Evolutionary conservation across 1,139 yeast genomes (phyloP).

Genomic region (Groenewaldozyma auringiensis): DNA sequence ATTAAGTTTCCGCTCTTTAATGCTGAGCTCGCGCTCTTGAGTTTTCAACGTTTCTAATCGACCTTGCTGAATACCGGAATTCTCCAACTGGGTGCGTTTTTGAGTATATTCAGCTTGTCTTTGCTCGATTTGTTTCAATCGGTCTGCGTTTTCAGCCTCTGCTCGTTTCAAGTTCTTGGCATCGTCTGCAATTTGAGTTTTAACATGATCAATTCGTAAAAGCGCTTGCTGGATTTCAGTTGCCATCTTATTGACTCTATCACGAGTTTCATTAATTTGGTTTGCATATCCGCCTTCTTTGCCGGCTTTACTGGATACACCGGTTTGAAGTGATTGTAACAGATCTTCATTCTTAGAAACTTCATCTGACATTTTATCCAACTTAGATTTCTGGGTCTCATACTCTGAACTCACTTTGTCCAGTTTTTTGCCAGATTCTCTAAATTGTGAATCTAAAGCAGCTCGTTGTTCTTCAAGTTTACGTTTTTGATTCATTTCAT

Average conservation of each 20-base stretch:
- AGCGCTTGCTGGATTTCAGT: slow-evolving; percentile 54
- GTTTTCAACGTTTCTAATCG: slow-evolving; percentile 41
- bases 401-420: slow-evolving; percentile 29
- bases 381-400: slow-evolving; percentile 37
- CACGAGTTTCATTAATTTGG: slow-evolving; percentile 62
- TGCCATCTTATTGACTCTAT: slow-evolving; percentile 46
- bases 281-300: slow-evolving; percentile 74
- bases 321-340: slow-evolving; percentile 76
- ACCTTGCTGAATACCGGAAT: slow-evolving; percentile 55
- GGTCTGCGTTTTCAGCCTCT: slow-evolving; percentile 41
- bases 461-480: slow-evolving; percentile 16
- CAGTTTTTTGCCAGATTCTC: slow-evolving; percentile 26
- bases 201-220: slow-evolving; percentile 52
- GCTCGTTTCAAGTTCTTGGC: slow-evolving; percentile 51
- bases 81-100: slow-evolving; percentile 41
- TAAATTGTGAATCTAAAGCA: slow-evolving; percentile 20
- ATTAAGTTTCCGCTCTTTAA: slow-evolving; percentile 39
- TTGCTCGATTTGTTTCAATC: slow-evolving; percentile 39
- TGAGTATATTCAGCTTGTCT: slow-evolving; percentile 36
- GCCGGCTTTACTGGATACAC: slow-evolving; percentile 78
- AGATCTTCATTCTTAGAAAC: slow-evolving; percentile 66
- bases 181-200: slow-evolving; percentile 46
- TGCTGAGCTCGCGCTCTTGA: slow-evolving; percentile 24
- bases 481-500: slow-evolving; percentile 34
- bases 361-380: slow-evolving; percentile 43